These are phyloP conservation scores for Mortierella sp. DNA, from an alignment of 371 early-diverging fungal species.

Conservation along the genomic window DNA sequence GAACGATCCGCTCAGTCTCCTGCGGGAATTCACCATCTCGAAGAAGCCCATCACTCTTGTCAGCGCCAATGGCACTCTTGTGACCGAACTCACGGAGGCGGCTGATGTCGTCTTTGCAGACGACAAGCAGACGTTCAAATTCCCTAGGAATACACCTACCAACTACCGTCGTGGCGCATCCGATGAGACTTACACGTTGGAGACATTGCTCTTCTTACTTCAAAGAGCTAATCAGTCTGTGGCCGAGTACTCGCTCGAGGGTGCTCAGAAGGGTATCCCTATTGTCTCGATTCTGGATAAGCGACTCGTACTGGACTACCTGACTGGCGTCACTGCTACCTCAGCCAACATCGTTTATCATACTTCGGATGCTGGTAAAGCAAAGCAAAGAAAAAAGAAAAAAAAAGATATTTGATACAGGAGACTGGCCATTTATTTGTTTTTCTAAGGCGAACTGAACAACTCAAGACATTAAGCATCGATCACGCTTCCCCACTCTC, in stretches of 20 bases:
- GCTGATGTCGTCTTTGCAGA: constrained; percentile 64
- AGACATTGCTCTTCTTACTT: constrained; percentile 79
- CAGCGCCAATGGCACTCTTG: constrained; percentile 56
- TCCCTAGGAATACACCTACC: constrained; percentile 70
- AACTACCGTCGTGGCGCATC: constrained; percentile 66
- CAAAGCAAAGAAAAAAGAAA: too few relatives aligned
- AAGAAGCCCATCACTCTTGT: constrained; percentile 64
- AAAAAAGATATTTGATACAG: neutral
- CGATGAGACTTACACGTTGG: constrained; percentile 75
- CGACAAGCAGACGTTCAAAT: constrained; percentile 51
- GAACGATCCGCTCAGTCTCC: constrained; percentile 64
- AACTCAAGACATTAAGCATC: neutral
- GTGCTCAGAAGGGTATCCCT: constrained; percentile 67
- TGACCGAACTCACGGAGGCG: constrained; percentile 65
- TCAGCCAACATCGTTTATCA: constrained; percentile 57
- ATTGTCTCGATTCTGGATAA: constrained; percentile 81
- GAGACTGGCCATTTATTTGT: neutral
- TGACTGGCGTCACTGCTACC: constrained; percentile 73
- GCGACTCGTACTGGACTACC: constrained; percentile 74
- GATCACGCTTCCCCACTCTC: neutral
- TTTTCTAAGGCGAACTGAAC: neutral
- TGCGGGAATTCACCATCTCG: constrained; percentile 70
- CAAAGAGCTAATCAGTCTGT: constrained; percentile 73
- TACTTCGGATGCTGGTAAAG: constrained; percentile 39
- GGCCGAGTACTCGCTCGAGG: constrained; percentile 76